Percentiles rank a stretch among this genome's conserved stretches.
Evolutionary conservation across 1,284 basidiomycete species (phyloP).

Genomic region (Leccinum griseonigrum): DNA sequence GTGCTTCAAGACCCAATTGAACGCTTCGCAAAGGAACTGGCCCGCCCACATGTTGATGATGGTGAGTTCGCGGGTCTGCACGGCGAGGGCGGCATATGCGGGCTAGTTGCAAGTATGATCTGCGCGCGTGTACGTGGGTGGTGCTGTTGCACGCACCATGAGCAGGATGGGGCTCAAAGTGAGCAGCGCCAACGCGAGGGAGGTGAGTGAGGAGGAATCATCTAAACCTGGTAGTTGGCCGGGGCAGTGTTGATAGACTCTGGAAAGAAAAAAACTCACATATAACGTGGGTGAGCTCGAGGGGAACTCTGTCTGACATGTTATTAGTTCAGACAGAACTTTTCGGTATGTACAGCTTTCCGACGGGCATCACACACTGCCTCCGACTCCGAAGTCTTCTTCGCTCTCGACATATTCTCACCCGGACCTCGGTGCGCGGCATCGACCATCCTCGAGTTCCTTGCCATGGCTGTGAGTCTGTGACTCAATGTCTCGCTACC

Average conservation of each 20-base stretch:
- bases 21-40: conserved; percentile 69
- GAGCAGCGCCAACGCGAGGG: conserved; percentile 62
- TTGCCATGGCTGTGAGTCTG: not conserved
- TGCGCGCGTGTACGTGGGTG: not conserved
- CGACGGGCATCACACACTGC: not conserved
- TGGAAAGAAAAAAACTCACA: conserved; percentile 41
- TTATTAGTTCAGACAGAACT: conserved; percentile 8
- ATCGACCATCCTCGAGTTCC: not conserved
- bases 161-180: conserved; percentile 75
- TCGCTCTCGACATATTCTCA: not conserved
- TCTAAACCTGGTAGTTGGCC: conserved; percentile 42
- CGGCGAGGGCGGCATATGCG: conserved; percentile 73
- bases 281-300: conserved; percentile 68
- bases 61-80: conserved; percentile 75
- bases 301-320: conserved; percentile 35
- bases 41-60: conserved; percentile 83
- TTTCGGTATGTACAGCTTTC: not conserved
- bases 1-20: conserved; percentile 74
- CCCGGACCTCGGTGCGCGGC: not conserved
- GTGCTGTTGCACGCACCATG: conserved; percentile 48
- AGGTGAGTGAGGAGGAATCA: conserved; percentile 61
- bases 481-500: not conserved
- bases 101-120: conserved; percentile 44
- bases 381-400: not conserved
- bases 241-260: not conserved